phyloP scores from a whole-genome alignment of 805 yeast species.

The Zygosaccharomyces lentus region DNA sequence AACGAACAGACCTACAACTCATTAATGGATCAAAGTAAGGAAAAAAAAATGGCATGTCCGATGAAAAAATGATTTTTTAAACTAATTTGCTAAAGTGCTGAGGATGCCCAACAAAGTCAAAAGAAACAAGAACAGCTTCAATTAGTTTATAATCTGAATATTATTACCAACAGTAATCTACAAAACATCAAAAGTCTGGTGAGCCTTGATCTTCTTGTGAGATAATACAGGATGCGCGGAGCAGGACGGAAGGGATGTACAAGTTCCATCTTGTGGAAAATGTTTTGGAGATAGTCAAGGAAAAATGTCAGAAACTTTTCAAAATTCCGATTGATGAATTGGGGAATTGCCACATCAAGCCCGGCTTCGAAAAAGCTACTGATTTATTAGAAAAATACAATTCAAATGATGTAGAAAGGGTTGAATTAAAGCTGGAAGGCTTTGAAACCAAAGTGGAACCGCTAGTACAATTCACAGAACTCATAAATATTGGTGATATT shows the following conservation, averaged over 20 bases:
- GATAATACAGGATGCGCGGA: constrained; percentile 63
- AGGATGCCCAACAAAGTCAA: constrained; percentile 32
- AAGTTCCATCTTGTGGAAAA: constrained; percentile 38
- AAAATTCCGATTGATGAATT: constrained; percentile 58
- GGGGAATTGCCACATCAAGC: constrained; percentile 69
- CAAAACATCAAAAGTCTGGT: constrained; percentile 71
- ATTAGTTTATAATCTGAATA: constrained; percentile 74
- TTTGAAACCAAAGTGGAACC: constrained; percentile 60
- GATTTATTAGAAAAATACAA: constrained; percentile 64
- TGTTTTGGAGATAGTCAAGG: constrained; percentile 31
- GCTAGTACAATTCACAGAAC: constrained; percentile 76
- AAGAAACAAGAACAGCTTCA: constrained; percentile 41
- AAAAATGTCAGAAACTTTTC: constrained; percentile 55
- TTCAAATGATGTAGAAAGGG: constrained; percentile 43
- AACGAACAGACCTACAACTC: constrained; percentile 43
- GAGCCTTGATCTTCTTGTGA: constrained; percentile 76
- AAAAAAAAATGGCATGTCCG: constrained; percentile 17
- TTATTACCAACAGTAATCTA: constrained; percentile 69
- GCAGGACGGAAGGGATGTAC: constrained; percentile 55
- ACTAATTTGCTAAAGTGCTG: constrained; percentile 63
- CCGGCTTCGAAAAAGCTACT: constrained; percentile 82
- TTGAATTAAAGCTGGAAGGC: constrained; percentile 35
- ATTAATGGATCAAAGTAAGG: constrained; percentile 38
- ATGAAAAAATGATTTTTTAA: constrained; percentile 53
- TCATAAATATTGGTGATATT: constrained; percentile 88